phyloP scores from a whole-genome alignment of 768 basidiomycete genomes.

The Lenzites betulinus region DNA sequence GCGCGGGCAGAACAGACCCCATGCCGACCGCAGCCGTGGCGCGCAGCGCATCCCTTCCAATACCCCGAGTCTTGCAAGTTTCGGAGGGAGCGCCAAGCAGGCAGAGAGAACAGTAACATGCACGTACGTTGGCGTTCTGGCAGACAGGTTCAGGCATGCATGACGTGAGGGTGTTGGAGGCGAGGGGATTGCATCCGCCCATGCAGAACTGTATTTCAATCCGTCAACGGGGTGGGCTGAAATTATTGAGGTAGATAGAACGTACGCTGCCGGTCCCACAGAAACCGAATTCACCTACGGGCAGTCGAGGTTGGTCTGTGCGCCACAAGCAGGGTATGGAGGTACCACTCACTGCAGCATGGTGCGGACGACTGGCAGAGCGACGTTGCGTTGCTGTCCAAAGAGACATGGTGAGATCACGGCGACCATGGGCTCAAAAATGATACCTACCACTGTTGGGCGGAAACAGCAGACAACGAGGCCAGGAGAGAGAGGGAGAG shows the following conservation, averaged over 20 bases:
- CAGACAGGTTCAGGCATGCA: conserved; percentile 78
- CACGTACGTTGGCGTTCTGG: conserved; percentile 55
- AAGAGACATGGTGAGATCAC: not conserved
- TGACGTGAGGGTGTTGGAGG: conserved; percentile 61
- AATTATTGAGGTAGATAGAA: not conserved
- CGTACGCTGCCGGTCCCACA: conserved; percentile 48
- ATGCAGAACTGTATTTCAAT: conserved; percentile 62
- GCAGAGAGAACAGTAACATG: conserved; percentile 2
- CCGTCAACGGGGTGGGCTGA: not conserved
- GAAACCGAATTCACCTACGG: conserved; percentile 53
- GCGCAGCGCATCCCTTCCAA: not conserved
- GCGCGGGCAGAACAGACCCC: not conserved
- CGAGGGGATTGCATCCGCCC: conserved; percentile 84
- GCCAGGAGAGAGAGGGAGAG: conserved; percentile 14
- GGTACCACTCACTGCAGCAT: conserved; percentile 44
- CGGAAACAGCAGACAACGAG: conserved; percentile 16
- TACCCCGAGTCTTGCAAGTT: not conserved
- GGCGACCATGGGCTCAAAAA: not conserved
- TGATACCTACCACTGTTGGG: conserved; percentile 18
- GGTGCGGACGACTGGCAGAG: conserved; percentile 41
- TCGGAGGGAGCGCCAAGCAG: not conserved
- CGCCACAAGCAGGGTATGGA: not conserved
- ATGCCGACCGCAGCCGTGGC: not conserved
- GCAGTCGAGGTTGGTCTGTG: not conserved
- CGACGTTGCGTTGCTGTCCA: conserved; percentile 39